Evolutionary conservation across 208 protist species (phyloP).

Genomic region (Naegleria fowleri): DNA sequence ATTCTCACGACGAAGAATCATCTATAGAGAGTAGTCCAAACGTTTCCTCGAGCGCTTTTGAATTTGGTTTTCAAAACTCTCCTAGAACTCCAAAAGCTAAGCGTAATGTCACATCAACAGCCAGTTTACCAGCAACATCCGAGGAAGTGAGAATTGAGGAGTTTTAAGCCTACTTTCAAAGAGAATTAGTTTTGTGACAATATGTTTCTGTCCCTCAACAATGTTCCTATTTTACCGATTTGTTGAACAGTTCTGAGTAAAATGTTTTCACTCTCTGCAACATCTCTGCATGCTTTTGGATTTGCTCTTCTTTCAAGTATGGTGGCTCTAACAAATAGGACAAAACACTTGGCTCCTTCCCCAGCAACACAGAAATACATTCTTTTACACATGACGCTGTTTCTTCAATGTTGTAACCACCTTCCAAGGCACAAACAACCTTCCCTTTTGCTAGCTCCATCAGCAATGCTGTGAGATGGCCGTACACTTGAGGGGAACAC

Average conservation of each 20-base stretch:
- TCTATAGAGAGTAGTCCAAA: background rate
- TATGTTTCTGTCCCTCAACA: no score
- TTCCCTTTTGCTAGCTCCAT: conserved; percentile 17
- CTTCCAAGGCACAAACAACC: conserved; percentile 74
- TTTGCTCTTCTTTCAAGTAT: background rate
- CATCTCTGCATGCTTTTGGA: background rate
- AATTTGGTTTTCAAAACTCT: background rate
- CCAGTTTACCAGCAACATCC: no score
- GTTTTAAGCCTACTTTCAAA: no score
- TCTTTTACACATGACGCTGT: background rate
- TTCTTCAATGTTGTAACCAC: conserved; percentile 59
- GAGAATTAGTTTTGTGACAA: no score
- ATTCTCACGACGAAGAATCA: background rate
- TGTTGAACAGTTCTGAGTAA: background rate
- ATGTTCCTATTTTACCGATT: background rate
- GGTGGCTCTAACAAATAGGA: background rate
- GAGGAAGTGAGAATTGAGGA: background rate
- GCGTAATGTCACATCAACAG: background rate
- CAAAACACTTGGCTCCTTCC: background rate
- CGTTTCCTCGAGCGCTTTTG: background rate
- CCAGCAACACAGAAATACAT: background rate
- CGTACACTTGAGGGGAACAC: conserved; percentile 36
- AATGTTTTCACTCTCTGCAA: background rate
- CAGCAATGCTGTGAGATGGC: conserved; percentile 34
- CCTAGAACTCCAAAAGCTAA: background rate